Conservation (phyloP, 441 rosid genomes). For the Eutrema salsugineum region DNA sequence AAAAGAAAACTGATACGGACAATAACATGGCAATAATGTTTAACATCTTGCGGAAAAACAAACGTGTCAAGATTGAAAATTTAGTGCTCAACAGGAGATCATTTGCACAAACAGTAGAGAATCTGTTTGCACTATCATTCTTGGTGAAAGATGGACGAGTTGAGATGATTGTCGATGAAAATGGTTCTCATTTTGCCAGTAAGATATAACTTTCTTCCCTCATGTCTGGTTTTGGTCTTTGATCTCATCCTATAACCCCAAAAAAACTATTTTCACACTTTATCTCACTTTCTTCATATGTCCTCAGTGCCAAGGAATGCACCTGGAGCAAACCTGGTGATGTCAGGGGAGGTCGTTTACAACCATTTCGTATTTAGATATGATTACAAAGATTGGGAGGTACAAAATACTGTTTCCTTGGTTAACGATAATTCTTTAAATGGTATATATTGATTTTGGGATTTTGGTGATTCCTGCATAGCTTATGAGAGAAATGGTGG, state of each 20-base stretch:
- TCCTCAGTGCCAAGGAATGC: conserved; percentile 56
- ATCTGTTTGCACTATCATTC: conserved; percentile 78
- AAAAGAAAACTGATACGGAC: conserved; percentile 66
- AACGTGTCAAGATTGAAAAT: conserved; percentile 50
- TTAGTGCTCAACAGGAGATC: conserved; percentile 62
- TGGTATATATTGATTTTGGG: background rate
- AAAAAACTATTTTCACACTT: background rate
- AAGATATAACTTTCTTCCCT: conserved; percentile 17
- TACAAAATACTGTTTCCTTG: background rate
- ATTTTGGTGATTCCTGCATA: conserved; percentile 12
- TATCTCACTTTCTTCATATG: background rate
- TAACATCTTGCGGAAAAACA: conserved; percentile 45
- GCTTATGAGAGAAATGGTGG: conserved; percentile 36
- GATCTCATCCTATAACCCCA: background rate
- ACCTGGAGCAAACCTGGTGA: conserved; percentile 41
- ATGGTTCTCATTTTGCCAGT: conserved; percentile 59
- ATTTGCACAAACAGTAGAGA: conserved; percentile 75
- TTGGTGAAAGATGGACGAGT: conserved; percentile 77
- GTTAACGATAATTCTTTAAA: background rate
- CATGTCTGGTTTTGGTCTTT: background rate
- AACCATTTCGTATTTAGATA: conserved; percentile 57
- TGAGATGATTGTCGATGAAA: conserved; percentile 43
- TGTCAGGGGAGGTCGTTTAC: conserved; percentile 45
- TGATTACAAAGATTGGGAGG: conserved; percentile 70
- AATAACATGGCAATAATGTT: conserved; percentile 65